Percentiles rank a stretch among this genome's conserved stretches.
These are phyloP conservation scores for Monilinia fructigena DNA, from an alignment of 2,329 filamentous ascomycete species.

Conservation along the genomic window DNA sequence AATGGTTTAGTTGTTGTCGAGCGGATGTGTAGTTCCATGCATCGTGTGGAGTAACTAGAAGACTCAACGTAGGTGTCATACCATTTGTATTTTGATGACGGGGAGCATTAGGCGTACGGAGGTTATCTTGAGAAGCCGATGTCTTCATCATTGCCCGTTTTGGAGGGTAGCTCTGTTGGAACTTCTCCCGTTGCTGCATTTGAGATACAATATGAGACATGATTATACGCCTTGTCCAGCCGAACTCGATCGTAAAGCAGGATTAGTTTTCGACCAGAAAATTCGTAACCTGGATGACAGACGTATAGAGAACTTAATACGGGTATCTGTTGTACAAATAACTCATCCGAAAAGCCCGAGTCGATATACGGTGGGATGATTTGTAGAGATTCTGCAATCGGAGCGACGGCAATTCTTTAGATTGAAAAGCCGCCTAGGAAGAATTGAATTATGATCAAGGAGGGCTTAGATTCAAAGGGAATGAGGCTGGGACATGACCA, in stretches of 20 bases:
- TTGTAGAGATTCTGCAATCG: neutral
- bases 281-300: neutral
- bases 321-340: neutral
- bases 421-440: neutral
- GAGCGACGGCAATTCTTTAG: constrained; percentile 1
- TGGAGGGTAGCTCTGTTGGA: neutral
- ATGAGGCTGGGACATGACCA: constrained; percentile 4
- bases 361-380: neutral
- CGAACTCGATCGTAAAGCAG: neutral
- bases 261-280: neutral
- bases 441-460: constrained; percentile 1
- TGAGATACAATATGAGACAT: constrained; percentile 23
- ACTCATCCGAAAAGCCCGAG: neutral
- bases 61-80: constrained; percentile 22
- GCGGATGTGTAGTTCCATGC: constrained; percentile 29
- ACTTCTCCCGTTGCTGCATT: constrained; percentile 14
- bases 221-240: neutral
- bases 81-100: constrained; percentile 17
- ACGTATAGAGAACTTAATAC: neutral
- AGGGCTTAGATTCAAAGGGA: constrained; percentile 8
- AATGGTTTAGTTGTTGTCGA: constrained; percentile 27
- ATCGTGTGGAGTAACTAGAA: constrained; percentile 27
- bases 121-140: neutral
- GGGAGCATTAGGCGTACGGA: neutral
- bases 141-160: neutral